These are phyloP conservation scores for Clonostachys solani DNA, from an alignment of 2,329 filamentous ascomycete species.

Conservation along the genomic window DNA sequence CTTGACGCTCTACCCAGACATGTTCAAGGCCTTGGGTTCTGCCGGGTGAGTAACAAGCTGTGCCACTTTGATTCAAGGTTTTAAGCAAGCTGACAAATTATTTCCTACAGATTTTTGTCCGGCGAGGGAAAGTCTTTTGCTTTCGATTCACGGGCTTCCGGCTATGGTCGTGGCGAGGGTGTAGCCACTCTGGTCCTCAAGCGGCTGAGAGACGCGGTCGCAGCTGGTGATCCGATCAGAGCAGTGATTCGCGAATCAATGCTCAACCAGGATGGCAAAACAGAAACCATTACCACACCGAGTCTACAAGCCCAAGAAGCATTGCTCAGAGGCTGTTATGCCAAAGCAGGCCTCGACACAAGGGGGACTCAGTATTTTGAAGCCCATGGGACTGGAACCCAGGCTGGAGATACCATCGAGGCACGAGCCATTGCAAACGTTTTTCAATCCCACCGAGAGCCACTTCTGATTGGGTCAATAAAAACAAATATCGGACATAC, in stretches of 20 bases:
- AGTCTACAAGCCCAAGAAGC: slow-evolving; percentile 25
- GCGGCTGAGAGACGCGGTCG: slow-evolving; percentile 43
- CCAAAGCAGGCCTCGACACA: slow-evolving; percentile 6
- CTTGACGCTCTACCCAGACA: slow-evolving; percentile 2
- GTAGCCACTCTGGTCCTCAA: slow-evolving; percentile 50
- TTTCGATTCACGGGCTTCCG: not conserved
- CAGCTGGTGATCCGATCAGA: slow-evolving; percentile 45
- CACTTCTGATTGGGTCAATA: slow-evolving; percentile 10
- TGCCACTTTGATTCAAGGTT: not conserved
- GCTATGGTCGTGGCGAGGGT: slow-evolving; percentile 55
- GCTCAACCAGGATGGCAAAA: slow-evolving; percentile 49
- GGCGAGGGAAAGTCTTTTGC: slow-evolving; percentile 4
- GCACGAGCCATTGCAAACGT: slow-evolving; percentile 28
- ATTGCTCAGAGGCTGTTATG: slow-evolving; percentile 19
- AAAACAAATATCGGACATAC: slow-evolving; percentile 18
- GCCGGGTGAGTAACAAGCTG: slow-evolving; percentile 2
- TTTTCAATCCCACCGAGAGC: slow-evolving; percentile 10
- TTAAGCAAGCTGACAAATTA: not conserved
- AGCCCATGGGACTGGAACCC: slow-evolving; percentile 34
- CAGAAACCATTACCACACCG: slow-evolving; percentile 48
- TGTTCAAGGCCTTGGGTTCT: slow-evolving; percentile 5
- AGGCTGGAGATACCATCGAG: slow-evolving; percentile 16
- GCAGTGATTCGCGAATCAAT: slow-evolving; percentile 41
- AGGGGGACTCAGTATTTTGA: slow-evolving; percentile 29
- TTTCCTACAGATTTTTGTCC: not conserved